These are phyloP conservation scores for Eucalyptus sp. DNA, from an alignment of 345 rosid genomes.

Conservation along the genomic window DNA sequence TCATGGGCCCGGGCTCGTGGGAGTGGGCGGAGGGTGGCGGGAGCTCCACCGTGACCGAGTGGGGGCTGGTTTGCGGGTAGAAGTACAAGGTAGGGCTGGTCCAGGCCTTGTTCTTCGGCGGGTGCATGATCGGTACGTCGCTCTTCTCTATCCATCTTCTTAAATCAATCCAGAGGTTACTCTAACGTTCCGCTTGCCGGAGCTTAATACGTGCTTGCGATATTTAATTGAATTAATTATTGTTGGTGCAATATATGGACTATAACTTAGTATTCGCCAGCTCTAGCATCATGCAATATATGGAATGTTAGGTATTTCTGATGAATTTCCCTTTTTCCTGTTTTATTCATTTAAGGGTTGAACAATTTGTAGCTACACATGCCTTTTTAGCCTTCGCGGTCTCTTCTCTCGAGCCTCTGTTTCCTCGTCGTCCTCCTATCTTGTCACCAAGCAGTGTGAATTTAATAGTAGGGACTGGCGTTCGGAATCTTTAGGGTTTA, in stretches of 20 bases:
- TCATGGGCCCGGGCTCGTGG: slow-evolving; percentile 49
- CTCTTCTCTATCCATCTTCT: background rate
- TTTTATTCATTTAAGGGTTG: background rate
- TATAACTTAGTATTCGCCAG: background rate
- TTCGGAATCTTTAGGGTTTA: background rate
- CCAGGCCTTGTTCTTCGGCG: slow-evolving; percentile 75
- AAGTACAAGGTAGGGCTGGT: slow-evolving; percentile 82
- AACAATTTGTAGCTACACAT: background rate
- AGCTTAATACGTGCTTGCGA: background rate
- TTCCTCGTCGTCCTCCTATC: background rate
- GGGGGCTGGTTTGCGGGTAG: slow-evolving; percentile 72
- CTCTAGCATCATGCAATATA: background rate
- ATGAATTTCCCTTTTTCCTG: background rate
- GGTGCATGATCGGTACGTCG: slow-evolving; percentile 84
- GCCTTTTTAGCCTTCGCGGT: background rate
- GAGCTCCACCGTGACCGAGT: slow-evolving; percentile 78
- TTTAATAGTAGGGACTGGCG: background rate
- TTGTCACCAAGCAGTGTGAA: background rate
- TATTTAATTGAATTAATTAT: background rate
- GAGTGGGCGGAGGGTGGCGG: slow-evolving; percentile 47
- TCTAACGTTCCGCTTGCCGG: background rate
- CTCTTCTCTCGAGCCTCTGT: background rate
- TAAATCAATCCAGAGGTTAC: background rate
- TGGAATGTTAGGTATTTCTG: background rate
- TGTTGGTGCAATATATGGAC: background rate